Evolutionary conservation across 495 filamentous ascomycete species (phyloP), one percentile per base, ranked within the genome.

Genomic region (Thozetella sp.): DNA sequence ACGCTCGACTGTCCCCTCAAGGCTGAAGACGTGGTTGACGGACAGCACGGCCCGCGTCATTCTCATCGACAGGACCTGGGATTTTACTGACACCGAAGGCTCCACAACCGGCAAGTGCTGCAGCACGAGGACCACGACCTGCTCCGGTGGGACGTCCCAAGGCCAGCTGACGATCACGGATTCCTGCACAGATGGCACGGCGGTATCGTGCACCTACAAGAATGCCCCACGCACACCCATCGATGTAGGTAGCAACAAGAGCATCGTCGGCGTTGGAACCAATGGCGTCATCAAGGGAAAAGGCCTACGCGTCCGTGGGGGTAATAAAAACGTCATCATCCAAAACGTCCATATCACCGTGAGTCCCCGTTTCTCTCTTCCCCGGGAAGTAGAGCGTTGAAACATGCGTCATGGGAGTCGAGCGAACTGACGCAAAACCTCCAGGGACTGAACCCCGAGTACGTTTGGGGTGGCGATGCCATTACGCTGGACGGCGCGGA

Each of bases 381-480:
- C n/a, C n/a, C n/a, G n/a, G n/a, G n/a, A n/a, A n/a, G n/a, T n/a
- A n/a, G n/a, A n/a, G n/a, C n/a, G n/a, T n/a, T n/a, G n/a, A n/a
- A n/a, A n/a, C n/a, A n/a, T n/a, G n/a, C n/a, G n/a, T n/a, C n/a
- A n/a, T n/a, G n/a, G n/a, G n/a, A n/a, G n/a, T n/a, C n/a, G n/a
- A n/a, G n/a, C n/a, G n/a, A n/a, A n/a, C 30, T 37, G 30, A 37
- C 30, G 17, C 17, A 17, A 37, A 37, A 37, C 30, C 17, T 17
- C 30, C 30, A 37, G 30, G 30, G 30, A 6, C 17, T 37, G 30
- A 37, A 37, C 30, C 30, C 30, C 6, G 25, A 74, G 58, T 77
- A 72, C 55, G 67, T 77, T 58, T 76, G 72, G 72, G 74, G 74
- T 61, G 74, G 74, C 57, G 74, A 77, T 67, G 74, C 67, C 22